Evolutionary conservation across 2,329 filamentous ascomycete genomes (phyloP).

Genomic region (Calycina herbarum): DNA sequence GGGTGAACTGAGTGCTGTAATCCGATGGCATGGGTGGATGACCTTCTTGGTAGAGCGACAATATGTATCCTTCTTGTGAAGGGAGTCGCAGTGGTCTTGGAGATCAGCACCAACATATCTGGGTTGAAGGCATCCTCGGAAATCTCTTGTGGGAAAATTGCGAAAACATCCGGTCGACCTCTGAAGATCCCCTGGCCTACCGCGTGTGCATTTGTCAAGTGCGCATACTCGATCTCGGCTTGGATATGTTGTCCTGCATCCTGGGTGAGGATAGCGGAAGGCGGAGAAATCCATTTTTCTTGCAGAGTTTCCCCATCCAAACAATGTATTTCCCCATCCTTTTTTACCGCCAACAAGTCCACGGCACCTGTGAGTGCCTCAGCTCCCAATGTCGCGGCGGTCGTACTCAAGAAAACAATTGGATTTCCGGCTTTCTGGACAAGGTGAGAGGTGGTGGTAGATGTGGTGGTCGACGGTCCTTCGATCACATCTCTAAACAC

Average conservation of each 20-base stretch:
- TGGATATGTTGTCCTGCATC: conserved; percentile 39
- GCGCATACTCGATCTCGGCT: conserved; percentile 35
- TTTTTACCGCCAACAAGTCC: conserved; percentile 56
- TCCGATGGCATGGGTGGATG: conserved; percentile 20
- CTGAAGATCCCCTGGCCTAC: conserved; percentile 45
- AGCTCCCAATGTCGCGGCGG: conserved; percentile 22
- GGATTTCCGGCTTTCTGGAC: conserved; percentile 43
- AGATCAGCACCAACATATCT: conserved; percentile 53
- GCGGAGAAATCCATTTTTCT: conserved; percentile 48
- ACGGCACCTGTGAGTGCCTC: conserved; percentile 15
- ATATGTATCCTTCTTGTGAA: conserved; percentile 33
- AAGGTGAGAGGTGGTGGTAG: conserved; percentile 48
- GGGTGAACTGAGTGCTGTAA: conserved; percentile 34
- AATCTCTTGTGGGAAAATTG: conserved; percentile 50
- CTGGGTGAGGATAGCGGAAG: conserved; percentile 38
- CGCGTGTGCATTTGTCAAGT: conserved; percentile 36
- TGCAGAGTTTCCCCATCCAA: conserved; percentile 57
- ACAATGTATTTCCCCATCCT: conserved; percentile 61
- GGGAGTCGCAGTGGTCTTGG: conserved; percentile 26
- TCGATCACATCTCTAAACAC: conserved; percentile 59
- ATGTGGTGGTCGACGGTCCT: conserved; percentile 51
- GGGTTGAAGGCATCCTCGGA: conserved; percentile 47
- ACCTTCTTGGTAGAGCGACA: conserved; percentile 33
- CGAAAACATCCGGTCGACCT: conserved; percentile 52
- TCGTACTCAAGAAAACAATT: conserved; percentile 45